phyloP scores from a whole-genome alignment of 1,284 basidiomycete genomes.

The Gymnopus androsaceus region DNA sequence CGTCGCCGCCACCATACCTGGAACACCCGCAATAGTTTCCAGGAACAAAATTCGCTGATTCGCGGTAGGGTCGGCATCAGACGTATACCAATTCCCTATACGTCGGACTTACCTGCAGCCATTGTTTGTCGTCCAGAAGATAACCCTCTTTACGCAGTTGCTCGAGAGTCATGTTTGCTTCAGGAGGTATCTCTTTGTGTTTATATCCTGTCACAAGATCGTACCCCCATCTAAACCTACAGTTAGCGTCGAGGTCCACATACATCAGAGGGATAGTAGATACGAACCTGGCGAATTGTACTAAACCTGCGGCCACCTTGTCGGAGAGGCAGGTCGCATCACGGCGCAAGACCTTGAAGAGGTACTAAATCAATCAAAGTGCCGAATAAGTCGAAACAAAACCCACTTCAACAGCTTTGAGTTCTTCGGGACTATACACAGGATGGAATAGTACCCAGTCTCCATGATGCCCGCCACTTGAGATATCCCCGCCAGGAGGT shows the following conservation, averaged over 20 bases:
- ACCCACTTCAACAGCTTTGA: conserved; percentile 71
- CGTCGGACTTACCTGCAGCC: conserved; percentile 62
- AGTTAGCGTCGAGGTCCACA: neutral
- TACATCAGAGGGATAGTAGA: neutral
- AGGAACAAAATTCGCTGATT: conserved; percentile 82
- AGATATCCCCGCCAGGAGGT: neutral
- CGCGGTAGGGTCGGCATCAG: neutral
- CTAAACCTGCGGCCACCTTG: conserved; percentile 68
- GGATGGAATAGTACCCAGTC: conserved; percentile 87
- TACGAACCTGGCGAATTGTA: conserved; percentile 54
- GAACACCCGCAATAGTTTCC: conserved; percentile 90
- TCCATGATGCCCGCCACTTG: conserved; percentile 33
- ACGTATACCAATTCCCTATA: neutral
- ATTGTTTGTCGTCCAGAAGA: conserved; percentile 71
- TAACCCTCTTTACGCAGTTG: conserved; percentile 76
- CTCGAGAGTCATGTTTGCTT: conserved; percentile 62
- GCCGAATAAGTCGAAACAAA: neutral
- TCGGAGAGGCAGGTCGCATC: conserved; percentile 71
- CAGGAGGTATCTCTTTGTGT: conserved; percentile 64
- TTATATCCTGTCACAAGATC: conserved; percentile 83
- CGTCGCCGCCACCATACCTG: conserved; percentile 92
- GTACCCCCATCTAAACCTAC: conserved; percentile 55
- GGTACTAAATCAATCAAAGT: neutral
- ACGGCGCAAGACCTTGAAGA: conserved; percentile 65
- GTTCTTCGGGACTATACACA: conserved; percentile 76